Evolutionary conservation across 352 stramenopile genomes (phyloP), one percentile per base, ranked within the genome.

Genomic region (Peronospora belbahrii): DNA sequence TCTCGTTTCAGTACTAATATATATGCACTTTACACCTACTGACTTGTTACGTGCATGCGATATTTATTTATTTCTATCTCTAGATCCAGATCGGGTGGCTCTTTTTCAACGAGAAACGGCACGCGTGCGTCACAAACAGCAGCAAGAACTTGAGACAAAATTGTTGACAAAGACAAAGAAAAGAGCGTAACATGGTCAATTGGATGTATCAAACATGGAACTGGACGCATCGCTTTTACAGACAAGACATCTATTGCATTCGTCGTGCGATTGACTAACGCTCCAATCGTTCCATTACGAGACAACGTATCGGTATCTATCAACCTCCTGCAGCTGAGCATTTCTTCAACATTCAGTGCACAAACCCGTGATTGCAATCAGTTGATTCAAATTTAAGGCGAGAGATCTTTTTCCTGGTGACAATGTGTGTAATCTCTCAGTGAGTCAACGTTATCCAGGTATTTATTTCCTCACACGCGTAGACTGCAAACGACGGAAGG

Each of bases 111-210:
- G 56, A 48, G 73, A 85, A 60, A 67, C 69, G n/a, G 59, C 67
- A 10, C 74, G 71, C 24, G 62, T 88, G 41, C 70, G 76, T 15
- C 42, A 67, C 14, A 47, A 69, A 45, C 76, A 88, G 59, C 76
- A 86, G 31, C 44, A 63, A 44, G 53, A 52, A 2, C 55, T 79
- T 13, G 41, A 59, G n/a, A 35, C 60, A 24, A 61, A 57, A 22
- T 23, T 38, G 25, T 15, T 27, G 34, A 13, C 3, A 20, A 11
- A 42, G 34, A 14, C 9, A 33, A 3, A 33, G 27, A 33, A 33
- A 33, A 0, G 9, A 33, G 10, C 10, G 27, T 33, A 33, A 8
- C 27, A 33, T 15, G 3, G 27, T 33, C n/a, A n/a, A n/a, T n/a
- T n/a, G n/a, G n/a, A n/a, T n/a, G n/a, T n/a, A n/a, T n/a, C n/a